phyloP scores from a whole-genome alignment of 768 basidiomycete genomes.

The Pisolithus marmoratus region DNA sequence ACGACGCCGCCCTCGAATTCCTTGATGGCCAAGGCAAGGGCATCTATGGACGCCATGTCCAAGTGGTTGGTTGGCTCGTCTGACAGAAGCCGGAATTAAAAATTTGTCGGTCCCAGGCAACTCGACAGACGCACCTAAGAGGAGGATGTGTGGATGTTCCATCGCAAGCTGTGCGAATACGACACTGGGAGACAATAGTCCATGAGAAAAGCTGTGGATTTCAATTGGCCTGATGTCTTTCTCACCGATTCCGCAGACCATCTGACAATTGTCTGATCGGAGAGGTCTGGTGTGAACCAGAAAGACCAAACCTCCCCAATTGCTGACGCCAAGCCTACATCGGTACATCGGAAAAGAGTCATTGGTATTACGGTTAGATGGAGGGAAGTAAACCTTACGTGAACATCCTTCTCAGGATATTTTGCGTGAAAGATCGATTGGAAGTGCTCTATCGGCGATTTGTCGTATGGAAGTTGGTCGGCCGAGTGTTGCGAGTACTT shows the following conservation, averaged over 20 bases:
- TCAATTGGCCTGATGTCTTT: conserved; percentile 10
- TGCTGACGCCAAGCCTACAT: conserved; percentile 87
- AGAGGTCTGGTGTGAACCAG: conserved; percentile 88
- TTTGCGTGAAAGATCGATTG: conserved; percentile 71
- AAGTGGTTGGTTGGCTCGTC: conserved; percentile 97
- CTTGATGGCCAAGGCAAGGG: conserved; percentile 91
- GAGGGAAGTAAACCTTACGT: conserved; percentile 30
- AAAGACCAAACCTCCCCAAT: conserved; percentile 92
- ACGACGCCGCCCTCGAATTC: conserved; percentile 97
- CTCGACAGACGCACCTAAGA: conserved; percentile 53
- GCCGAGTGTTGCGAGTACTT: conserved; percentile 99
- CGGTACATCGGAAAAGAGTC: conserved; percentile 26
- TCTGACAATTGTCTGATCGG: conserved; percentile 95
- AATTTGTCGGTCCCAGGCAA: conserved; percentile 3
- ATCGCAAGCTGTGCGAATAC: conserved; percentile 95
- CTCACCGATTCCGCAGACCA: conserved; percentile 89
- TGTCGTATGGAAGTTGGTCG: conserved; percentile 95
- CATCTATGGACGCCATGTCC: conserved; percentile 98
- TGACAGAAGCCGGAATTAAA: conserved; percentile 18
- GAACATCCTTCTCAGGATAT: conserved; percentile 90
- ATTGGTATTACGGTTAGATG: conserved; percentile 7
- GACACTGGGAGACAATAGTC: conserved; percentile 45
- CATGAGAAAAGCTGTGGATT: conserved; percentile 10
- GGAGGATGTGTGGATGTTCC: conserved; percentile 94
- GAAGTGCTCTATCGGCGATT: conserved; percentile 90